These are phyloP conservation scores for Proliferodiscus dingleyae DNA, from an alignment of 2,329 filamentous ascomycete genomes.

Conservation along the genomic window DNA sequence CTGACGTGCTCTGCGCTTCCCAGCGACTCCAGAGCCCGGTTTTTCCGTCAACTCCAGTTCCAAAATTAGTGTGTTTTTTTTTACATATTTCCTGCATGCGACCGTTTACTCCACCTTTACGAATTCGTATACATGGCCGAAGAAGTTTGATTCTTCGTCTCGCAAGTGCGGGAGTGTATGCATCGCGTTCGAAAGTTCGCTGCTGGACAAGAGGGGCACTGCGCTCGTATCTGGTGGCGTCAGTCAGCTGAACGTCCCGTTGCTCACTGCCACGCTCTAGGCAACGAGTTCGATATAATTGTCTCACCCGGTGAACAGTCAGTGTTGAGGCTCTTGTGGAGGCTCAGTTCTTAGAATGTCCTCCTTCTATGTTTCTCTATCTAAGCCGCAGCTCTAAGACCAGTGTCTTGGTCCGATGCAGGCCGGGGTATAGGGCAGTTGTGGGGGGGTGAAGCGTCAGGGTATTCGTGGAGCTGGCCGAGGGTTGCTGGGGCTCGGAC, in stretches of 20 bases:
- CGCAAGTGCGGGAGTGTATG: background rate
- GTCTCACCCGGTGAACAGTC: conserved; percentile 2
- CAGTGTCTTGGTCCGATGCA: conserved; percentile 8
- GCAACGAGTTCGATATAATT: background rate
- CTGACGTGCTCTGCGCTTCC: background rate
- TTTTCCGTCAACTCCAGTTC: background rate
- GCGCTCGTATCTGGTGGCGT: too few relatives aligned
- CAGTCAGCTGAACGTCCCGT: too few relatives aligned
- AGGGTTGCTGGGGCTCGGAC: conserved; percentile 6
- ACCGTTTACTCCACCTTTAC: background rate
- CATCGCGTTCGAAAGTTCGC: background rate
- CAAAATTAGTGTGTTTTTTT: background rate
- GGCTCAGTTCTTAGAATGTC: background rate
- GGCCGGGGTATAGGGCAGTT: conserved; percentile 11
- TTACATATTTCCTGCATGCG: background rate
- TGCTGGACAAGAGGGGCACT: too few relatives aligned
- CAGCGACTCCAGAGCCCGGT: background rate
- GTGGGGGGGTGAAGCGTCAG: conserved; percentile 4
- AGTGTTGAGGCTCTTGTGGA: conserved; percentile 2
- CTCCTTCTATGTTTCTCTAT: background rate
- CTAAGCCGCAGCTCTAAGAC: background rate
- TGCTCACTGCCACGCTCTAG: conserved; percentile 3
- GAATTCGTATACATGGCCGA: background rate
- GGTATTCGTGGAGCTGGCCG: conserved; percentile 5
- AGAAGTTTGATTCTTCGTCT: background rate